Conservation (phyloP, 2,329 filamentous ascomycete species). For the Verticillium zaregamsianum region DNA sequence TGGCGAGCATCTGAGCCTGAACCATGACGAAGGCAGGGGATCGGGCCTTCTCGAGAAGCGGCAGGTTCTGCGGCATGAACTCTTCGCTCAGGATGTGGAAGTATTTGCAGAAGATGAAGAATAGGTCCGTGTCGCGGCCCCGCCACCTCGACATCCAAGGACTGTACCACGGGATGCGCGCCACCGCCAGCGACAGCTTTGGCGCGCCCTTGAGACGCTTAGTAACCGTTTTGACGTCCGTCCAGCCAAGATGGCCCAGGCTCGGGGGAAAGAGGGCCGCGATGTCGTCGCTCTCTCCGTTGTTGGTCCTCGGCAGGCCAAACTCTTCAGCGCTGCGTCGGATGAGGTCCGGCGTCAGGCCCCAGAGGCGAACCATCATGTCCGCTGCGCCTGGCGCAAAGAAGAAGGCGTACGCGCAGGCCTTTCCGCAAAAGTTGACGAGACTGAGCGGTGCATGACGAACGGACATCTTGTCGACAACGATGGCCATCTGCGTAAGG, state of each 20-base stretch:
- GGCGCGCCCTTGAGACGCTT: conserved; percentile 62
- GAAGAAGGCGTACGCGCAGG: conserved; percentile 89
- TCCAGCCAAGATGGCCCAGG: conserved; percentile 56
- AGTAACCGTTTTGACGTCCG: conserved; percentile 43
- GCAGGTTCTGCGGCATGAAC: conserved; percentile 55
- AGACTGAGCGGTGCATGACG: conserved; percentile 62
- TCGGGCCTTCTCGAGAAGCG: conserved; percentile 52
- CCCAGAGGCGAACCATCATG: conserved; percentile 78
- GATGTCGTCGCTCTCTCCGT: conserved; percentile 59
- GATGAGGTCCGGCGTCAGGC: conserved; percentile 62
- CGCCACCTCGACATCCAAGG: conserved; percentile 84
- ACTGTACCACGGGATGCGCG: conserved; percentile 78
- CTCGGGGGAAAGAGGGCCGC: conserved; percentile 64
- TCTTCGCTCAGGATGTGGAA: conserved; percentile 77
- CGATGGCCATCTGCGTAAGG: conserved; percentile 76
- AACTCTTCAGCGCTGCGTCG: conserved; percentile 69
- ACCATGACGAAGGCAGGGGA: conserved; percentile 76
- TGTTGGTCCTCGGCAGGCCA: conserved; percentile 53
- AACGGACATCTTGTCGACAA: conserved; percentile 84
- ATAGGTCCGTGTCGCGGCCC: conserved; percentile 81
- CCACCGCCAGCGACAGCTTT: conserved; percentile 61
- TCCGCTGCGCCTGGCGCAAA: conserved; percentile 86
- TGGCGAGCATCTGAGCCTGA: conserved; percentile 74
- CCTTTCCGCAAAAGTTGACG: conserved; percentile 85
- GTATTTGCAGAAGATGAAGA: conserved; percentile 89